Conservation (phyloP, 2,329 filamentous ascomycete genomes). For the Fusarium duplospermum region DNA sequence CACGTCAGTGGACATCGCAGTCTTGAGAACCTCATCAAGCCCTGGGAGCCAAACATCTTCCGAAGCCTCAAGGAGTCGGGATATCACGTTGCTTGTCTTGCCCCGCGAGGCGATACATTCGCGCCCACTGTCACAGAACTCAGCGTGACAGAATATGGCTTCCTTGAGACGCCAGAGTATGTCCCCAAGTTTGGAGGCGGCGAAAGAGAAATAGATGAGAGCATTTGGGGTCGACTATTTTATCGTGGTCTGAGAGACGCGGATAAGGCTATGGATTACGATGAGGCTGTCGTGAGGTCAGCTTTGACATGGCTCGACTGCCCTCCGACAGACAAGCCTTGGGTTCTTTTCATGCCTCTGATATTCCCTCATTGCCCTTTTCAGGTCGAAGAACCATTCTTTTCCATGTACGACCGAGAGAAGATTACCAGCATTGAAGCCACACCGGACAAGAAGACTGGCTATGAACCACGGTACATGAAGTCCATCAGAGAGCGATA, state of each 20-base stretch:
- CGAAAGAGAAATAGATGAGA: conserved; percentile 41
- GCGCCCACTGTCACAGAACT: conserved; percentile 57
- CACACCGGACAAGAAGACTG: conserved; percentile 46
- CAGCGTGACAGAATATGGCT: conserved; percentile 59
- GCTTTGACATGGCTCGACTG: conserved; percentile 57
- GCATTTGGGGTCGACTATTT: conserved; percentile 54
- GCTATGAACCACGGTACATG: conserved; percentile 58
- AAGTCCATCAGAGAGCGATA: conserved; percentile 52
- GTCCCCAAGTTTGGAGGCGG: conserved; percentile 46
- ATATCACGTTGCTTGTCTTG: conserved; percentile 60
- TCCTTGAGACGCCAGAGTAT: conserved; percentile 53
- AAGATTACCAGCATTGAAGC: conserved; percentile 36
- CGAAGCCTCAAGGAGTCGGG: conserved; percentile 56
- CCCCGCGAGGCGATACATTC: conserved; percentile 56
- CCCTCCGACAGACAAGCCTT: conserved; percentile 54
- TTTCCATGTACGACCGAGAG: conserved; percentile 57
- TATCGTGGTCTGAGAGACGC: conserved; percentile 55
- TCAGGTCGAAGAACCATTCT: conserved; percentile 60
- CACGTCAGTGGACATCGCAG: conserved; percentile 59
- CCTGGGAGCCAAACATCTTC: conserved; percentile 61
- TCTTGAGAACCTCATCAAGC: conserved; percentile 60
- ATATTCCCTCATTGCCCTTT: conserved; percentile 61
- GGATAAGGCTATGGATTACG: conserved; percentile 55
- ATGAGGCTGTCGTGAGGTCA: conserved; percentile 55
- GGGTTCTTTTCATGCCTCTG: conserved; percentile 57